Percentiles rank a stretch among this genome's conserved stretches.
Conservation (phyloP, 768 basidiomycete species). For the Phylloporus rhodoxanthus region DNA sequence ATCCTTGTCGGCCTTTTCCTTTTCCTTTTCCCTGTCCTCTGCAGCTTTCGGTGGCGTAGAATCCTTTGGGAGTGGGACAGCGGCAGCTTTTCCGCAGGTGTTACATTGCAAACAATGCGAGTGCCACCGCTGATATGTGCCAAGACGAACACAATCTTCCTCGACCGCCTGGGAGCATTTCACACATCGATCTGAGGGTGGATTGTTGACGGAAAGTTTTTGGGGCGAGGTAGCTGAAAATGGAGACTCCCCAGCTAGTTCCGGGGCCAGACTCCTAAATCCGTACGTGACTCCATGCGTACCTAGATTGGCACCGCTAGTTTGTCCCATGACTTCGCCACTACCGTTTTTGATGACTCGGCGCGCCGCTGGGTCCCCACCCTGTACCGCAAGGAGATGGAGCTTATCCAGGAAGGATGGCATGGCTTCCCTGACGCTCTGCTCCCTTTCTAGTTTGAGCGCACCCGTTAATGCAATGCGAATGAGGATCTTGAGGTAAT, state of each 20-base stretch:
- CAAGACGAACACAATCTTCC: conserved; percentile 92
- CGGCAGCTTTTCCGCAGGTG: conserved; percentile 72
- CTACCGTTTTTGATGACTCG: conserved; percentile 71
- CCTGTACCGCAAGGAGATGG: conserved; percentile 82
- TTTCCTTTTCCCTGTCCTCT: conserved; percentile 44
- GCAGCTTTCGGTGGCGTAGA: conserved; percentile 43
- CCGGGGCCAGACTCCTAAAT: conserved; percentile 86
- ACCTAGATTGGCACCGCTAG: conserved; percentile 51
- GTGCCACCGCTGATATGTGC: conserved; percentile 98
- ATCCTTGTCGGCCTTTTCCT: conserved; percentile 38
- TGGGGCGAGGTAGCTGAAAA: conserved; percentile 43
- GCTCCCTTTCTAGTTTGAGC: conserved; percentile 90
- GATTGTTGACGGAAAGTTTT: conserved; percentile 55
- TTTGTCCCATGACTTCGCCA: conserved; percentile 47
- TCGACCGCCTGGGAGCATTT: conserved; percentile 88
- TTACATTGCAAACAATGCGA: conserved; percentile 86
- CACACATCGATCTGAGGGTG: conserved; percentile 87
- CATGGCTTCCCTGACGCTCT: conserved; percentile 77
- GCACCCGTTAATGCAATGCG: conserved; percentile 95
- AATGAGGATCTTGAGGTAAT: conserved; percentile 99
- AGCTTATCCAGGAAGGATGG: conserved; percentile 87
- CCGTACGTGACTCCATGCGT: conserved; percentile 89
- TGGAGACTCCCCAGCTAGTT: conserved; percentile 84
- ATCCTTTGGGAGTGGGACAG: conserved; percentile 54
- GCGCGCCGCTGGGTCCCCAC: conserved; percentile 72